phyloP scores from a whole-genome alignment of 257 asterid species.

The Echium plantagineum region DNA sequence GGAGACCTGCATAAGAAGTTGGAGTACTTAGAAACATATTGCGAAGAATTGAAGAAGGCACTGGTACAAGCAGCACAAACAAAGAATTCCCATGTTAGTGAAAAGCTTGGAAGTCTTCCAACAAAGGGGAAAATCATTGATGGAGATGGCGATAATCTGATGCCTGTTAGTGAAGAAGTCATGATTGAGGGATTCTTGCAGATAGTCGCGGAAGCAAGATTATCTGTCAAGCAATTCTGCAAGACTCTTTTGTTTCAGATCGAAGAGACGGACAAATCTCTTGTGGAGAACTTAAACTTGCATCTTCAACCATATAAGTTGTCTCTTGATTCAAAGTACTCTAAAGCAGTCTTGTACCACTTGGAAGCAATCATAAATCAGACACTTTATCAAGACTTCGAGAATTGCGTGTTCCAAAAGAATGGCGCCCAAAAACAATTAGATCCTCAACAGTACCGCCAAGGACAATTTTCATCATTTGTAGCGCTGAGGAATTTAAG shows the following conservation, averaged over 20 bases:
- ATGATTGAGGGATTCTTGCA: constrained; percentile 89
- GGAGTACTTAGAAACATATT: constrained; percentile 57
- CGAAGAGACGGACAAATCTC: constrained; percentile 33
- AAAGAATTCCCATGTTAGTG: constrained; percentile 18
- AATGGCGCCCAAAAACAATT: constrained; percentile 53
- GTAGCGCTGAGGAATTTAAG: constrained; percentile 67
- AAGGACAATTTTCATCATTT: constrained; percentile 52
- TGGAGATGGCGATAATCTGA: constrained; percentile 26
- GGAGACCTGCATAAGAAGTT: constrained; percentile 55
- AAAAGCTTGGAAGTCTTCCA: constrained; percentile 28
- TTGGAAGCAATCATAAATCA: constrained; percentile 76
- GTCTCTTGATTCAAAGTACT: constrained; percentile 43
- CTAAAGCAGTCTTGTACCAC: constrained; percentile 51
- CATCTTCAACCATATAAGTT: constrained; percentile 59
- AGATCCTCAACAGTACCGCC: constrained; percentile 61
- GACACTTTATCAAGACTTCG: constrained; percentile 71
- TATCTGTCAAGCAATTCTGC: constrained; percentile 81
- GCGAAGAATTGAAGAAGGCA: constrained; percentile 75
- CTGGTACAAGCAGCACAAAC: constrained; percentile 35
- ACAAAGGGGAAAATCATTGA: constrained; percentile 27
- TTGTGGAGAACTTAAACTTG: constrained; percentile 43
- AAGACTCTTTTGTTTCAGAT: constrained; percentile 43
- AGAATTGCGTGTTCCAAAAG: constrained; percentile 64
- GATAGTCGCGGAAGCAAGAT: constrained; percentile 70
- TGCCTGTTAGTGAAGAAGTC: constrained; percentile 56